phyloP scores from a whole-genome alignment of 305 asterid species.

The Fraxinus ornus region DNA sequence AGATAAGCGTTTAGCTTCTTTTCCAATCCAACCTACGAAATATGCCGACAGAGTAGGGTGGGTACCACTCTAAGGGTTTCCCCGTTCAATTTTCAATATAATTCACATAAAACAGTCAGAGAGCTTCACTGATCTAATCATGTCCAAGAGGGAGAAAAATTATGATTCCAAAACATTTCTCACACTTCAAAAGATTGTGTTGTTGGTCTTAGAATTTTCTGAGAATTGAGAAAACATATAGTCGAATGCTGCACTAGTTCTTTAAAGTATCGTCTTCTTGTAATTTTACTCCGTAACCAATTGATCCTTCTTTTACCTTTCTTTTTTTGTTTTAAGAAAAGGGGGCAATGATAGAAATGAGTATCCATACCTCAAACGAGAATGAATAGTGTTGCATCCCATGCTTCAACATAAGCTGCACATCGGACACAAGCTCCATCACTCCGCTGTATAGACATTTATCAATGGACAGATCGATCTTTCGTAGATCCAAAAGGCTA shows the following conservation, averaged over 20 bases:
- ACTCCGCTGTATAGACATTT: constrained; percentile 69
- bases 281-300: not conserved
- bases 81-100: not conserved
- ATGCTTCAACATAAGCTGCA: constrained; percentile 76
- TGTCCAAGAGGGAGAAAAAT: not conserved
- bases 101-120: not conserved
- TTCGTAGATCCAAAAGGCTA: constrained; percentile 61
- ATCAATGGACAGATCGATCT: constrained; percentile 71
- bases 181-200: not conserved
- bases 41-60: not conserved
- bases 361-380: constrained; percentile 66
- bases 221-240: not conserved
- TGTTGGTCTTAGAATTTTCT: not conserved
- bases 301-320: not conserved
- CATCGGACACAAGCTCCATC: constrained; percentile 79
- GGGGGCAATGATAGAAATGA: not conserved
- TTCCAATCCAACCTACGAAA: not conserved
- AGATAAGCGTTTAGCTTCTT: not conserved
- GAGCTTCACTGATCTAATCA: not conserved
- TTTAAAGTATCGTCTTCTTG: not conserved
- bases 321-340: not conserved
- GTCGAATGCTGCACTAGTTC: not conserved
- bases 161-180: not conserved
- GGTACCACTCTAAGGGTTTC: not conserved
- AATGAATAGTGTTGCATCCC: constrained; percentile 72